Evolutionary conservation across 768 basidiomycete species (phyloP), one percentile per base, ranked within the genome.

Genomic region (Ramaria sp.): DNA sequence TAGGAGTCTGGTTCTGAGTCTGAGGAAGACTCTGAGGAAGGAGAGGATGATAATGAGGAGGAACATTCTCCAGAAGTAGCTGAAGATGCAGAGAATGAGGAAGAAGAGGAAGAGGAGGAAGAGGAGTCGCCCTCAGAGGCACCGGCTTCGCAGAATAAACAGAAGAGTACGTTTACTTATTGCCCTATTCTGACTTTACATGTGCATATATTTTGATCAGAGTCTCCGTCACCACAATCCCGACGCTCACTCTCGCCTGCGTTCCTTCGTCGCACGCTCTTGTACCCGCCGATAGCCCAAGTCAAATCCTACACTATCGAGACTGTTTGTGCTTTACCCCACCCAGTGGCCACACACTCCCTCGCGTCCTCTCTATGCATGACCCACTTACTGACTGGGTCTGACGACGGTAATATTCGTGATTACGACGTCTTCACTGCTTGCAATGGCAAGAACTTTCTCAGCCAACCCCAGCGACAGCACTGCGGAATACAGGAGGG

Each of bases 401-500:
- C 88, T 12, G 88, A 95, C 62, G 93, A 97, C 67, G 94, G 93
- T 9, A 93, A 91, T 62, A 86, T 97, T 45, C 82, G 93, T 38
- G 80, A 90, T 72, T 97, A 94, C 71, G 91, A 97, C 68, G 80
- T 95, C 49, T 96, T 91, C 70, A 68, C 86, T 41, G 83, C 88
- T 39, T 85, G 91, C 41, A 97, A 97, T 67, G 84, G 92, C 56
- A 88, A 89, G 66, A 81, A 80, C 37, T 85, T 90, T 63, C 76
- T 96, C 61, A 92, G 86, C 22, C 88, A 91, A 17, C 91, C 90
- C 46, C 92, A 94, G 67, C 75, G 91, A 57, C 84, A 88, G 59
- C 88, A 93, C 61, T 89, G 89, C 47, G 88, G 88, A 54, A 83
- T 96, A 24, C 91, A 94, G 11, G 93, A 95, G 68, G 89, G 91